Evolutionary conservation across 257 asterid genomes (phyloP).

Genomic region (Capsicum baccatum): DNA sequence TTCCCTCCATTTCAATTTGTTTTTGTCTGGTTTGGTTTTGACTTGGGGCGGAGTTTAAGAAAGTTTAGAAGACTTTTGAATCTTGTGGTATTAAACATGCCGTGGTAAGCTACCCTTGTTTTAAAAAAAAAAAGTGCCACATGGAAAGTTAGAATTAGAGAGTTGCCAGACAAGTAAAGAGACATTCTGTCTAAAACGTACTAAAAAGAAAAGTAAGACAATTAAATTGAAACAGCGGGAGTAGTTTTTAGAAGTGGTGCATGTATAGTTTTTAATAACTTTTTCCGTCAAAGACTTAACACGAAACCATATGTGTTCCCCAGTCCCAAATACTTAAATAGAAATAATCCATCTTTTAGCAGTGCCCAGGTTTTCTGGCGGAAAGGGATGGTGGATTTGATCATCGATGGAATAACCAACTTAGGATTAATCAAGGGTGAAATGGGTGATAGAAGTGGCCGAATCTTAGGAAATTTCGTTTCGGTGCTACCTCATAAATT

Average conservation of each 20-base stretch:
- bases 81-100: no score
- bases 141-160: no score
- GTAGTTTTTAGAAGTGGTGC: background rate
- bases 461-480: background rate
- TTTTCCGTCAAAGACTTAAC: background rate
- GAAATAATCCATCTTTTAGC: background rate
- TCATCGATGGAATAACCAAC: background rate
- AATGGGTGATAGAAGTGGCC: background rate
- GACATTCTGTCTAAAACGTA: no score
- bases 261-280: background rate
- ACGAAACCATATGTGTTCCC: background rate
- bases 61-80: no score
- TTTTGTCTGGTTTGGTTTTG: no score
- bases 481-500: background rate
- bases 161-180: no score
- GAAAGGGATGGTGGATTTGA: constrained; percentile 10
- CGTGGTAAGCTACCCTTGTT: no score
- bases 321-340: background rate
- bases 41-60: no score
- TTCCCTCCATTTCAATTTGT: no score
- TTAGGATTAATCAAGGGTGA: background rate
- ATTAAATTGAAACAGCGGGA: no score
- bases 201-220: no score
- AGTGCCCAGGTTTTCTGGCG: background rate
- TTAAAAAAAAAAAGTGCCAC: no score